Conservation (phyloP, 2,329 filamentous ascomycete species). For the Phialophora expanda region DNA sequence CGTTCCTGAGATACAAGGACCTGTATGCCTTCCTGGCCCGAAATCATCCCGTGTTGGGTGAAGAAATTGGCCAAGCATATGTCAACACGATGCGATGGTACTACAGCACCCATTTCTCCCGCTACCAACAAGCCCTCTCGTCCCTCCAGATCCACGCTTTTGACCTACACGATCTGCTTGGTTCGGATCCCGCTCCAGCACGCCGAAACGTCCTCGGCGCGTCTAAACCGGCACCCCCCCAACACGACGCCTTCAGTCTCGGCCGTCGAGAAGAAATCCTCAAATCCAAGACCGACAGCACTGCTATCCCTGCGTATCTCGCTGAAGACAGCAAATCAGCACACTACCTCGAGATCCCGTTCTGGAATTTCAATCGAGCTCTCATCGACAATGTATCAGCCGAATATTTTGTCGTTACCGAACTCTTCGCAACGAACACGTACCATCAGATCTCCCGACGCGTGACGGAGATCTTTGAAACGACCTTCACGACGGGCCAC, state of each 20-base stretch:
- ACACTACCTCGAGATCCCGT: conserved; percentile 88
- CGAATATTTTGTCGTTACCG: conserved; percentile 90
- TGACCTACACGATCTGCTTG: conserved; percentile 83
- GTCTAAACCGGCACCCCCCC: conserved; percentile 47
- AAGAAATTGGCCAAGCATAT: conserved; percentile 91
- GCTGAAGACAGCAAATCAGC: conserved; percentile 86
- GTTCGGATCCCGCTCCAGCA: conserved; percentile 73
- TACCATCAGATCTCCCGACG: conserved; percentile 79
- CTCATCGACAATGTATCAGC: conserved; percentile 91
- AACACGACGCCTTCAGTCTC: conserved; percentile 85
- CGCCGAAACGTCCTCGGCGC: conserved; percentile 56
- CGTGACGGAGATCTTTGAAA: conserved; percentile 86
- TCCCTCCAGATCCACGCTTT: conserved; percentile 82
- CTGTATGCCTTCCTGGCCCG: conserved; percentile 82
- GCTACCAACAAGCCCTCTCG: conserved; percentile 81
- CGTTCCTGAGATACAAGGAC: conserved; percentile 86
- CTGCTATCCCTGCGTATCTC: conserved; percentile 82
- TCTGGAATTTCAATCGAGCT: conserved; percentile 93
- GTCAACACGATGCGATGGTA: conserved; percentile 99
- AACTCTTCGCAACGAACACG: conserved; percentile 79
- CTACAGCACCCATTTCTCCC: conserved; percentile 85
- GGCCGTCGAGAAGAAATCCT: conserved; percentile 85
- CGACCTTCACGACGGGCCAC: conserved; percentile 84
- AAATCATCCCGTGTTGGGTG: conserved; percentile 80
- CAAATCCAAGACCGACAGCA: conserved; percentile 68